A percentile compares a stretch with the other conserved stretches of the same genome.
Evolutionary conservation across 225 moss, liverwort and hornwort species (phyloP).

Genomic region (Physcomitrellopsis africana): DNA sequence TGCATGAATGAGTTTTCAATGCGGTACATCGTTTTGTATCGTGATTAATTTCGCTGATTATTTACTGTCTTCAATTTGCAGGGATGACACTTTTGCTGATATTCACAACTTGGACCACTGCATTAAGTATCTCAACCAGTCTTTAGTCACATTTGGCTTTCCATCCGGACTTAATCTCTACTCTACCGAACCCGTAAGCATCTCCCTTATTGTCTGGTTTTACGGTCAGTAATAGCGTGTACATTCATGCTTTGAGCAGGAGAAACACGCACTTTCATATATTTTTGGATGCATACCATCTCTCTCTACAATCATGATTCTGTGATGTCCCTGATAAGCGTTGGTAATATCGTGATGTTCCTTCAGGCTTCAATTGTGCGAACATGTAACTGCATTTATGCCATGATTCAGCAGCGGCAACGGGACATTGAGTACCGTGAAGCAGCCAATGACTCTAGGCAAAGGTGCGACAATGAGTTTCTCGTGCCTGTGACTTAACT

Average conservation of each 20-base stretch:
- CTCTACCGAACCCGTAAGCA: no score
- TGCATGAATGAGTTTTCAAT: no score
- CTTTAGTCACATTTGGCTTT: no score
- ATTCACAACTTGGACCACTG: no score
- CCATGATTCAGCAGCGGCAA: constrained; percentile 81
- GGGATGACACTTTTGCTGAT: no score
- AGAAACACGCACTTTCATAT: no score
- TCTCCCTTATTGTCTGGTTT: neutral
- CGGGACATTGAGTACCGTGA: constrained; percentile 70
- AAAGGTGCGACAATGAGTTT: constrained; percentile 44
- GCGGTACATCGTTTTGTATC: no score
- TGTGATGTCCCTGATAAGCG: neutral
- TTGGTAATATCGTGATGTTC: neutral
- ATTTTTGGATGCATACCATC: neutral
- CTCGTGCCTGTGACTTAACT: neutral
- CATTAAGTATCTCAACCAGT: no score
- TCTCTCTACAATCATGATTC: neutral
- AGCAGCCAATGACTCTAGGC: constrained; percentile 60
- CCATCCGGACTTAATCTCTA: no score
- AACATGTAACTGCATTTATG: constrained; percentile 79
- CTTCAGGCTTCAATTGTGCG: constrained; percentile 62
- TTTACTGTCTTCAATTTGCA: neutral
- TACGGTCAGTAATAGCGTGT: no score
- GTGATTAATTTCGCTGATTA: neutral
- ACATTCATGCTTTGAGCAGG: no score